phyloP scores from a whole-genome alignment of 768 basidiomycete species.

The Baorangia bicolor region DNA sequence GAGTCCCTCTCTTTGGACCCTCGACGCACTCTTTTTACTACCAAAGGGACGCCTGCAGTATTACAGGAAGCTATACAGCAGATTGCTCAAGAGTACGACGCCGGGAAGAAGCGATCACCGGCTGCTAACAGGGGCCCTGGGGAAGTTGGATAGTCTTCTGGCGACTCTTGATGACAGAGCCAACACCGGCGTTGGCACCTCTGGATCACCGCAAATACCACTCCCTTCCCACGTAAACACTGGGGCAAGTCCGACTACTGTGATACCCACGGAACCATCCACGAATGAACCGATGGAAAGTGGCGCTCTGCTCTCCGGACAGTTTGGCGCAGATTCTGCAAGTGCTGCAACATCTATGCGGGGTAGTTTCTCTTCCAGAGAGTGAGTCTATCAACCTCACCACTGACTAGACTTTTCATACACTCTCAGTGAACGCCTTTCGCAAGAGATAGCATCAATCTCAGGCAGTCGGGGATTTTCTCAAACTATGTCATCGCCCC shows the following conservation, averaged over 20 bases:
- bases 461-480: constrained; percentile 53
- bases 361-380: constrained; percentile 52
- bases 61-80: constrained; percentile 87
- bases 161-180: constrained; percentile 61
- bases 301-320: constrained; percentile 20
- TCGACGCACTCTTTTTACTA: constrained; percentile 85
- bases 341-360: constrained; percentile 54
- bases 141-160: constrained; percentile 75
- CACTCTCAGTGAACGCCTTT: constrained; percentile 52
- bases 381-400: constrained; percentile 40
- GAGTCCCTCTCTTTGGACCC: constrained; percentile 62
- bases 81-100: constrained; percentile 81
- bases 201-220: not conserved
- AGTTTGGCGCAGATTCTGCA: constrained; percentile 27
- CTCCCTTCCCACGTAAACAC: not conserved
- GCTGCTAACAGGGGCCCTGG: constrained; percentile 75
- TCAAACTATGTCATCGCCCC: constrained; percentile 51
- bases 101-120: constrained; percentile 86
- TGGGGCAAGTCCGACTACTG: not conserved
- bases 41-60: constrained; percentile 85
- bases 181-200: constrained; percentile 31
- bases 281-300: constrained; percentile 1
- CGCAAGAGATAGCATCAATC: constrained; percentile 56
- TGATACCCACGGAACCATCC: not conserved
- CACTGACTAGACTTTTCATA: constrained; percentile 7